phyloP scores from a whole-genome alignment of 2,329 filamentous ascomycete genomes.

The Apiospora sp. region DNA sequence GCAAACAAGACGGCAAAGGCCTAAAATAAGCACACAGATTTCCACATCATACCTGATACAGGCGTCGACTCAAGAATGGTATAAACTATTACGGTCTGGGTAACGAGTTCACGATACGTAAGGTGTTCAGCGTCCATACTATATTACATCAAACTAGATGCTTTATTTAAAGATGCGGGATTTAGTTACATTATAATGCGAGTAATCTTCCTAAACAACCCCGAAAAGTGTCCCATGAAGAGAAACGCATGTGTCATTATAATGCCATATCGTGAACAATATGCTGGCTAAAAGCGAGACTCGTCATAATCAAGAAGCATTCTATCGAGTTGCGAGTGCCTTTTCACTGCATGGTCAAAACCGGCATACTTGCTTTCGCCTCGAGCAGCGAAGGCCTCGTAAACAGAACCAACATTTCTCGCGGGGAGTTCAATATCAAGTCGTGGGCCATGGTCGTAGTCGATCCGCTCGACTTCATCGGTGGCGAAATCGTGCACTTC shows the following conservation, averaged over 20 bases:
- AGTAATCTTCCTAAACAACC: background rate
- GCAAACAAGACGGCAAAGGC: conserved; percentile 21
- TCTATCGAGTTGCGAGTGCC: conserved; percentile 28
- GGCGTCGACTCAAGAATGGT: background rate
- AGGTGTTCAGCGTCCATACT: background rate
- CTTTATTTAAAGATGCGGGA: background rate
- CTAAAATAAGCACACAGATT: background rate
- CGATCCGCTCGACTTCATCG: conserved; percentile 50
- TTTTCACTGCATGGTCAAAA: conserved; percentile 29
- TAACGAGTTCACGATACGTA: background rate
- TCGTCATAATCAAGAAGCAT: conserved; percentile 25
- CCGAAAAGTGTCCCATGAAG: background rate
- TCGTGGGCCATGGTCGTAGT: conserved; percentile 52
- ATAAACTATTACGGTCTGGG: background rate
- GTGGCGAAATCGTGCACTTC: conserved; percentile 59
- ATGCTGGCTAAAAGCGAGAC: background rate
- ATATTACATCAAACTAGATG: background rate
- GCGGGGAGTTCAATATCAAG: conserved; percentile 52
- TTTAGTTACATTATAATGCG: background rate
- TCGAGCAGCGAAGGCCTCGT: conserved; percentile 58
- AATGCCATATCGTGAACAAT: background rate
- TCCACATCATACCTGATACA: too few relatives aligned
- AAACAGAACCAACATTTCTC: conserved; percentile 60
- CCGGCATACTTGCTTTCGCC: conserved; percentile 24
- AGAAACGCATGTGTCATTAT: background rate